These are phyloP conservation scores for Mariannaea elegans DNA, from an alignment of 2,329 filamentous ascomycete species.

Conservation along the genomic window DNA sequence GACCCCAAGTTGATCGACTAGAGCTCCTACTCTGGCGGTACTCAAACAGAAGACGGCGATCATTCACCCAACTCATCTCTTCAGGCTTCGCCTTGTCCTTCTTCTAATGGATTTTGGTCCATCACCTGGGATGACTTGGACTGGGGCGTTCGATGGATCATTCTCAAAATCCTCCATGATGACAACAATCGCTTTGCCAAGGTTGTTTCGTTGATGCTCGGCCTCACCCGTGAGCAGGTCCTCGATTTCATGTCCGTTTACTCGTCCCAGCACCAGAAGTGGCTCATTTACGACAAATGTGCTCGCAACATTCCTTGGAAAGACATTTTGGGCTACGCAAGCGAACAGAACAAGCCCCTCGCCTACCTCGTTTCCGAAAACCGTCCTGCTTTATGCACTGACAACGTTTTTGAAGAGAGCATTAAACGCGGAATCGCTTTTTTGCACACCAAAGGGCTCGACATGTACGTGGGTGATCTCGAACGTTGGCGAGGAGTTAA, in stretches of 20 bases:
- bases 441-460: slow-evolving; percentile 17
- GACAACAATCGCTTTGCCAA: slow-evolving; percentile 32
- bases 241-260: slow-evolving; percentile 36
- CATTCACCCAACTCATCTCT: not conserved
- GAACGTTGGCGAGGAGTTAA: slow-evolving; percentile 21
- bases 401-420: slow-evolving; percentile 28
- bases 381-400: slow-evolving; percentile 38
- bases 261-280: slow-evolving; percentile 27
- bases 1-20: slow-evolving; percentile 23
- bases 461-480: slow-evolving; percentile 14
- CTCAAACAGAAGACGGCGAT: not conserved
- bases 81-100: not conserved
- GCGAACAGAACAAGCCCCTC: slow-evolving; percentile 15
- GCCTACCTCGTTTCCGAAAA: slow-evolving; percentile 21
- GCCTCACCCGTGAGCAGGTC: slow-evolving; percentile 32
- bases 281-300: slow-evolving; percentile 30
- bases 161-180: slow-evolving; percentile 34
- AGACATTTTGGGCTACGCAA: slow-evolving; percentile 17
- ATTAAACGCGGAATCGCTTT: slow-evolving; percentile 30
- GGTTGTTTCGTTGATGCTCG: slow-evolving; percentile 25
- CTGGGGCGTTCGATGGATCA: slow-evolving; percentile 38
- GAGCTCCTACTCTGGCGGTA: slow-evolving; percentile 10
- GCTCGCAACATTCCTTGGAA: slow-evolving; percentile 23
- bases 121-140: slow-evolving; percentile 36
- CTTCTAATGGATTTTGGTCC: not conserved